Base-by-base conservation (phyloP, 2,329 filamentous ascomycete species). In the Epichloe coenophiala region DNA sequence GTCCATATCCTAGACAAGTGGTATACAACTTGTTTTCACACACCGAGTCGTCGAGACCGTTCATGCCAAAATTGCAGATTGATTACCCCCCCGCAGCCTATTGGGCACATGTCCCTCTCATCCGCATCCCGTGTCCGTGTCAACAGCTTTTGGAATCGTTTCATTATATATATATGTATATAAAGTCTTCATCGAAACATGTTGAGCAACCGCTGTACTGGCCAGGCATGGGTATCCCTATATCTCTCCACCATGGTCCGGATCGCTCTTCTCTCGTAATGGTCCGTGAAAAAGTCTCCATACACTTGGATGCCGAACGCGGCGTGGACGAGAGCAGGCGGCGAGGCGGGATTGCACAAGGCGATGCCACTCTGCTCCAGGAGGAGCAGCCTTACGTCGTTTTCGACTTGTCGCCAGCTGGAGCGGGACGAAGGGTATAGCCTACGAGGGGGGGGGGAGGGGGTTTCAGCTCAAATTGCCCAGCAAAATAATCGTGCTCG, bases 241-340 rank as follows among this genome's bases (percentile, higher is more conserved):
- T 73, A 75, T 45, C 66, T 71, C 46, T 74, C 71, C 4, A 68
- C 65, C 3, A 70, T 70, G 0, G 60, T 66, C 15, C 63, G 63
- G 58, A 69, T 51, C 1, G 67, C 67, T 19, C 58, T 57, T 1
- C 66, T 58, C 51, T 70, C 67, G 44, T 67, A 69, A 9, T 58
- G 59, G 48, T 70, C 67, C 2, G 66, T 69, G 52, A 70, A 70
- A 45, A 68, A 70, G 47, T 70, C 67, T 1, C 67, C 66, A 27
- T 69, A 70, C n/a, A 69, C 52, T 57, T 69, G 65, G 53, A 70
- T 68, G 4, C 67, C 65, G 37, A 69, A 65, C 0, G 64, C 65
- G 0, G 67, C 64, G 6, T 69, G 67, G 3, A 70, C 63, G 2
- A 70, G 59, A 1, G 66, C 66, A 0, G 67, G 67, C 0, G 67